Evolutionary conservation across 2,329 filamentous ascomycete genomes (phyloP).

Genomic region (Colletotrichum melonis): DNA sequence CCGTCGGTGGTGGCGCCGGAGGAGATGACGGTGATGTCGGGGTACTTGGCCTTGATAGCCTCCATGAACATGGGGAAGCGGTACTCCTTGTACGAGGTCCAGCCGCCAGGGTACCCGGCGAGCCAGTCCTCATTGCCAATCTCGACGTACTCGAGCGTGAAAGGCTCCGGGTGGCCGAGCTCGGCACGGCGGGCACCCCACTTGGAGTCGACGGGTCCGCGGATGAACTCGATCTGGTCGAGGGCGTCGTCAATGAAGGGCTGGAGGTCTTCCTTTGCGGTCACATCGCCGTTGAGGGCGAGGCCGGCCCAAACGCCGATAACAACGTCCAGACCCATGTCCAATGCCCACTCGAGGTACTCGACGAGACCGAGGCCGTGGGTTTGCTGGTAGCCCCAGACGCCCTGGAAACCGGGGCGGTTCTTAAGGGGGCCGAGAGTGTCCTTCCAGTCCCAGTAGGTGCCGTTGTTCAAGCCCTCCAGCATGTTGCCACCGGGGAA

Average conservation of each 20-base stretch:
- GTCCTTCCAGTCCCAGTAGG: conserved; percentile 64
- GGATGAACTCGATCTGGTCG: conserved; percentile 72
- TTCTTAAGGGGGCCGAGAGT: conserved; percentile 64
- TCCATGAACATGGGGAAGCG: conserved; percentile 70
- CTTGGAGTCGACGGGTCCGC: conserved; percentile 61
- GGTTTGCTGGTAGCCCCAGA: conserved; percentile 72
- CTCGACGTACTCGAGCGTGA: conserved; percentile 70
- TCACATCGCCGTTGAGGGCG: conserved; percentile 63
- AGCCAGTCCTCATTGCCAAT: conserved; percentile 77
- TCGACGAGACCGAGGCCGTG: conserved; percentile 72
- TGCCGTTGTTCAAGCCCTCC: conserved; percentile 55
- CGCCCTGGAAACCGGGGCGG: conserved; percentile 65
- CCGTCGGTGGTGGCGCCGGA: conserved; percentile 58
- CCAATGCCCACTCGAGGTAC: conserved; percentile 70
- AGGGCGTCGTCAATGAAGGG: conserved; percentile 70
- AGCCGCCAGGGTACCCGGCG: conserved; percentile 57
- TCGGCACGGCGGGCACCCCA: conserved; percentile 69
- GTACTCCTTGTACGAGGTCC: conserved; percentile 62
- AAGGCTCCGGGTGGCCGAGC: conserved; percentile 71
- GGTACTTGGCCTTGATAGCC: conserved; percentile 67
- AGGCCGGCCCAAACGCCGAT: conserved; percentile 70
- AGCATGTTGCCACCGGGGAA: conserved; percentile 76
- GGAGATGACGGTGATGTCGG: conserved; percentile 67
- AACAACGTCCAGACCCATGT: conserved; percentile 68
- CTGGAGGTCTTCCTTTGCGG: conserved; percentile 62